Conservation (phyloP, 345 rosid genomes). For the Microthlaspi erraticum region DNA sequence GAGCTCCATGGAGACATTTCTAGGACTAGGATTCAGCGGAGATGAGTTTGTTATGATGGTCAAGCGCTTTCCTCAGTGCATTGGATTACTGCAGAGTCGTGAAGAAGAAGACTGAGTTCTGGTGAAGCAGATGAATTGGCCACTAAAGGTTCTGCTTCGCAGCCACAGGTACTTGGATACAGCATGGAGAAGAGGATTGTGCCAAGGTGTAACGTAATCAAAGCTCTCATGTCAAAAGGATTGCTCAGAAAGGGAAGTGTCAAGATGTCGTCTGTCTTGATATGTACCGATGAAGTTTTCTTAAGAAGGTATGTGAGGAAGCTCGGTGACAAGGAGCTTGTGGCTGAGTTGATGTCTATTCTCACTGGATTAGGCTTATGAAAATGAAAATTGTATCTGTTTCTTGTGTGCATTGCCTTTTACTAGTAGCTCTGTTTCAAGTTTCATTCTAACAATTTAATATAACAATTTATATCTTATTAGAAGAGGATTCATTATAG, state of each 20-base stretch:
- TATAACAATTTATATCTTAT: constrained; percentile 34
- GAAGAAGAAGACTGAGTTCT: constrained; percentile 32
- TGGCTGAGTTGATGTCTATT: constrained; percentile 19
- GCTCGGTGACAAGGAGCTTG: neutral
- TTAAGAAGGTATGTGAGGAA: constrained; percentile 17
- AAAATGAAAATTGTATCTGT: too few species aligned
- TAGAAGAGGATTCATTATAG: constrained; percentile 12
- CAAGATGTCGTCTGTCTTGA: constrained; percentile 17
- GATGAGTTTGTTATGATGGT: constrained; percentile 33
- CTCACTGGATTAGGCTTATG: neutral
- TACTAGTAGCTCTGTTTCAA: too few species aligned
- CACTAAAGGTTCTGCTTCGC: constrained; percentile 1
- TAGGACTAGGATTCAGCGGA: constrained; percentile 29
- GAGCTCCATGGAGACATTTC: constrained; percentile 29
- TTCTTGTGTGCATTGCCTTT: too few species aligned
- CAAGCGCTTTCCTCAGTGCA: neutral
- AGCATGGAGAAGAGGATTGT: constrained; percentile 46
- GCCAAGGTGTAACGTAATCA: constrained; percentile 41
- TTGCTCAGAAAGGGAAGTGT: neutral
- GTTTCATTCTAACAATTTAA: neutral
- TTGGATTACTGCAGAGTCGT: constrained; percentile 7
- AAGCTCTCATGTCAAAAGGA: constrained; percentile 34
- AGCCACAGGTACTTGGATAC: constrained; percentile 25
- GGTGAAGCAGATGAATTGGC: constrained; percentile 47
- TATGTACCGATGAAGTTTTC: neutral